Conservation (phyloP, 106 monocot species). For the Dendrobium catenatum region DNA sequence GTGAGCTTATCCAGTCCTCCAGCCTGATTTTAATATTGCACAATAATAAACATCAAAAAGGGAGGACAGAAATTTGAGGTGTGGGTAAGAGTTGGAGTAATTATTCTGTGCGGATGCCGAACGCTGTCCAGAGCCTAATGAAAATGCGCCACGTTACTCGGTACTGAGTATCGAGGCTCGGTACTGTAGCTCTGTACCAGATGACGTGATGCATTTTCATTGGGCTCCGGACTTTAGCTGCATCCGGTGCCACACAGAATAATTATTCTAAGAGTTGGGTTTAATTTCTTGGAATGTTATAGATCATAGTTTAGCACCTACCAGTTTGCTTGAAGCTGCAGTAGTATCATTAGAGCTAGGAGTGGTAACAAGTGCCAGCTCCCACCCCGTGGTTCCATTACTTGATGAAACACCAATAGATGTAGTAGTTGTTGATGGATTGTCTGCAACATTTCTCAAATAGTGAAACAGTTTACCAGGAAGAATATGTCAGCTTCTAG, state of each 20-base stretch:
- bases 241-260: too few species aligned
- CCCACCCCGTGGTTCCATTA: slow-evolving; percentile 72
- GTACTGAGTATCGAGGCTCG: too few species aligned
- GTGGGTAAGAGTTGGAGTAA: neutral
- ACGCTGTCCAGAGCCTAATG: too few species aligned
- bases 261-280: neutral
- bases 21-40: slow-evolving; percentile 28
- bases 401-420: slow-evolving; percentile 17
- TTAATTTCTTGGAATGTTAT: slow-evolving; percentile 28
- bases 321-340: slow-evolving; percentile 70
- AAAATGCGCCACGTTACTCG: too few species aligned
- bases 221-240: too few species aligned
- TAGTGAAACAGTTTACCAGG: slow-evolving; percentile 6
- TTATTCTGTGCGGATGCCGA: too few species aligned
- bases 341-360: slow-evolving; percentile 83
- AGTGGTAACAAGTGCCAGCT: slow-evolving; percentile 78
- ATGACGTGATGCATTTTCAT: too few species aligned
- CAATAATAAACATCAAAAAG: too few species aligned
- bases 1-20: slow-evolving; percentile 81
- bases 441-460: slow-evolving; percentile 26
- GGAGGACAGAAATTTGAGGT: neutral
- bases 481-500: neutral
- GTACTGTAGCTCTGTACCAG: too few species aligned
- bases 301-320: slow-evolving; percentile 9
- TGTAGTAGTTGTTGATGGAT: slow-evolving; percentile 25